Conservation (phyloP, 2,329 filamentous ascomycete genomes). For the Beauveria brongniartii region DNA sequence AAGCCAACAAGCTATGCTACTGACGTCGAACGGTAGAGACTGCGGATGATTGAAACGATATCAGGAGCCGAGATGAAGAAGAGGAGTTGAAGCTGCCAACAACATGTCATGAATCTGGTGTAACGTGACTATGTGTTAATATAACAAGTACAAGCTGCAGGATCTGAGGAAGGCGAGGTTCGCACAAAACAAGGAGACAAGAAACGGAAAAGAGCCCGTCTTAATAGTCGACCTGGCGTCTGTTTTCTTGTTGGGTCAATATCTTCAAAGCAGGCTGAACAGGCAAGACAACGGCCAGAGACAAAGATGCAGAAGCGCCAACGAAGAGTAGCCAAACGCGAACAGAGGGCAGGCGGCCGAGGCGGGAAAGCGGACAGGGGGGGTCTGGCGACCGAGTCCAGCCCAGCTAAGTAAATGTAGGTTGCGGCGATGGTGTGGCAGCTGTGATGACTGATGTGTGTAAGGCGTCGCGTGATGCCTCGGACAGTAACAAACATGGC, state of each 20-base stretch:
- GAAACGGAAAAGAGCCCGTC: neutral
- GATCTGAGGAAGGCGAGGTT: neutral
- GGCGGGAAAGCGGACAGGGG: neutral
- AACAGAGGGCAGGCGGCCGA: neutral
- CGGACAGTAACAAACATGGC: neutral
- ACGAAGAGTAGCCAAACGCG: neutral
- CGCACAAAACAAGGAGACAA: neutral
- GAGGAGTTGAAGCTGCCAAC: neutral
- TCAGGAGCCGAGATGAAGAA: neutral
- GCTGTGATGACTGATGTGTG: neutral
- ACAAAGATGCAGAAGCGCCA: neutral
- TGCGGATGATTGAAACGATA: neutral
- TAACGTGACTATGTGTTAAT: neutral
- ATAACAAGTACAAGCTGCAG: neutral
- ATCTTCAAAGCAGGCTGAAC: constrained; percentile 1
- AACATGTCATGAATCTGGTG: constrained; percentile 6
- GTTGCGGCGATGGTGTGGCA: neutral
- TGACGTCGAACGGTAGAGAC: constrained; percentile 4
- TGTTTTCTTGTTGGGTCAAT: constrained; percentile 3
- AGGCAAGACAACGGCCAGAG: neutral
- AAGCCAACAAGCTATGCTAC: neutral
- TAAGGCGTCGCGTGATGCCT: neutral
- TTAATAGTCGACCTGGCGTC: neutral
- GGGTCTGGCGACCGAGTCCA: neutral
- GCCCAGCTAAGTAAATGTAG: neutral